Evolutionary conservation across 108 stramenopile genomes (phyloP).

Genomic region (Skeletonema grethae): DNA sequence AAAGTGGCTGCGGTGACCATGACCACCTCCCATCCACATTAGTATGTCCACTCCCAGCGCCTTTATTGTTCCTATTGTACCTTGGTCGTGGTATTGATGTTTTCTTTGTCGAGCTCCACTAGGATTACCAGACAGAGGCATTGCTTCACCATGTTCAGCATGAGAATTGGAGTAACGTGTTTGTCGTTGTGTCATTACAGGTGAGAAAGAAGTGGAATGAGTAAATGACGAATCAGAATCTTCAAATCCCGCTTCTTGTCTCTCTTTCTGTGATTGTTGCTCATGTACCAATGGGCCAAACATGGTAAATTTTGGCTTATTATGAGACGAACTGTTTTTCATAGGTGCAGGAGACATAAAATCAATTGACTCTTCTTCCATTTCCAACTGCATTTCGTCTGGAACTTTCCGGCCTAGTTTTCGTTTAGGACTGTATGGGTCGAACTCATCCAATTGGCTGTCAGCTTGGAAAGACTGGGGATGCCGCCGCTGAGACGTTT

Average conservation of each 20-base stretch:
- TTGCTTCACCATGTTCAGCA: slow-evolving; percentile 1
- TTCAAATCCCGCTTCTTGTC: not conserved
- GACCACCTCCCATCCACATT: not conserved
- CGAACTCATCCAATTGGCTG: slow-evolving; percentile 17
- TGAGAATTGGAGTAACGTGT: not conserved
- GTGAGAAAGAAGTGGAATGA: slow-evolving; percentile 14
- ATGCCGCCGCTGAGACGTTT: not conserved
- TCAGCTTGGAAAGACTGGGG: not conserved
- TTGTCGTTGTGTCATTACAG: not conserved
- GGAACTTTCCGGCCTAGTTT: not conserved
- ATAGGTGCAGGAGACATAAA: slow-evolving; percentile 1
- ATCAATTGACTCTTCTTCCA: slow-evolving; percentile 40
- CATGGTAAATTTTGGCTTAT: slow-evolving; percentile 3
- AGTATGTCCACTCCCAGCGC: not conserved
- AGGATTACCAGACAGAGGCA: slow-evolving; percentile 8
- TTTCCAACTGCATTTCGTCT: slow-evolving; percentile 19
- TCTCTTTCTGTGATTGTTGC: not conserved
- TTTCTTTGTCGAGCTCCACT: not conserved
- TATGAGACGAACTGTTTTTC: not conserved
- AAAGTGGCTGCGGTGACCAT: not conserved
- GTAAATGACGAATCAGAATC: not conserved
- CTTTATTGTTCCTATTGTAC: not conserved
- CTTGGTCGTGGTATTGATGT: not conserved
- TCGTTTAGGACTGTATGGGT: slow-evolving; percentile 32
- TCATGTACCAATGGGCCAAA: slow-evolving; percentile 2